Evolutionary conservation across 768 basidiomycete species (phyloP).

Genomic region (Megacollybia marginata): DNA sequence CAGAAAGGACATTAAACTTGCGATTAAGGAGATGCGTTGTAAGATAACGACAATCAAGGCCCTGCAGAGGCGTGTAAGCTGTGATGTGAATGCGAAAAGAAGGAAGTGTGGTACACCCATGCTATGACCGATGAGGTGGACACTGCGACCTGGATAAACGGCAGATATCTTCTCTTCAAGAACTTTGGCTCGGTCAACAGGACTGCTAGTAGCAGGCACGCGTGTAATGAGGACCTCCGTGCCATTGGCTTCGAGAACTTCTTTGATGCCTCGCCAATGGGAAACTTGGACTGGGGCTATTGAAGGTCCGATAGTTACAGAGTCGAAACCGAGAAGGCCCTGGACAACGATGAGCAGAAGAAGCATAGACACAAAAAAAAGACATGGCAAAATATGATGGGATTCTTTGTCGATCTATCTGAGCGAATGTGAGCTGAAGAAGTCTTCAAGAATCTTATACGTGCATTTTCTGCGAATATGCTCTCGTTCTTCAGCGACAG

Average conservation of each 20-base stretch:
- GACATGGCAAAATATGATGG: conserved; percentile 95
- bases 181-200: conserved; percentile 82
- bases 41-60: conserved; percentile 88
- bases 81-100: conserved; percentile 6
- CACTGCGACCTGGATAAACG: conserved; percentile 71
- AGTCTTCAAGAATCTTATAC: conserved; percentile 17
- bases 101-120: conserved; percentile 40
- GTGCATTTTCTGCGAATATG: conserved; percentile 54
- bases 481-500: conserved; percentile 37
- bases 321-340: conserved; percentile 86
- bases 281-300: conserved; percentile 80
- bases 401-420: conserved; percentile 31
- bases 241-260: conserved; percentile 84
- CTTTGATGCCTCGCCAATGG: conserved; percentile 96
- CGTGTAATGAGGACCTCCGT: conserved; percentile 88
- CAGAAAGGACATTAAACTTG: conserved; percentile 73
- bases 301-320: conserved; percentile 68
- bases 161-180: conserved; percentile 78
- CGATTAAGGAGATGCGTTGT: conserved; percentile 70
- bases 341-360: too few relatives aligned
- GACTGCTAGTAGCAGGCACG: conserved; percentile 88
- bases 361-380: too few relatives aligned
- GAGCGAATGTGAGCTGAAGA: conserved; percentile 4
- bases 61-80: conserved; percentile 21
- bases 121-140: conserved; percentile 86